Percentiles rank a stretch among this genome's conserved stretches.
phyloP scores from a whole-genome alignment of 1,139 yeast species.

The Saccharomyces uvarum region DNA sequence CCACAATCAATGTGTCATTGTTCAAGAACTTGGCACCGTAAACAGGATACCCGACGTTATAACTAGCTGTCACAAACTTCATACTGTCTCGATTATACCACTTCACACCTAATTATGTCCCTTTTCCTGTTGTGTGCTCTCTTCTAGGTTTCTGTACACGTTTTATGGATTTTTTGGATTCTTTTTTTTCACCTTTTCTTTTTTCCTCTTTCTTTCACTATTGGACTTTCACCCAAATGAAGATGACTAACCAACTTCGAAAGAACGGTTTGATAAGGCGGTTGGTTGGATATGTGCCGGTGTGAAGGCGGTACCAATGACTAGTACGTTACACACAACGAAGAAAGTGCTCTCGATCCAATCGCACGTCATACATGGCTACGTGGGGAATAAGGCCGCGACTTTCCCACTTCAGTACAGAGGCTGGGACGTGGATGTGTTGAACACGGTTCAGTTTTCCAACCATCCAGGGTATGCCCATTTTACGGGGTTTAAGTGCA shows the following conservation, averaged over 20 bases:
- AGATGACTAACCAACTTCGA: neutral
- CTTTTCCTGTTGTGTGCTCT: neutral
- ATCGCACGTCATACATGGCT: constrained; percentile 82
- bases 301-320: neutral
- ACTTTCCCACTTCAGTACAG: constrained; percentile 68
- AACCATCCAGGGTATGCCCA: constrained; percentile 78
- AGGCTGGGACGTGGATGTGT: constrained; percentile 80
- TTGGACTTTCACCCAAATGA: neutral
- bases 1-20: constrained; percentile 54
- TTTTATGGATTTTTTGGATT: neutral
- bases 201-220: neutral
- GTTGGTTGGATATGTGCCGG: neutral
- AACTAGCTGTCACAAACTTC: constrained; percentile 29
- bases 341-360: constrained; percentile 48
- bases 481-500: constrained; percentile 39
- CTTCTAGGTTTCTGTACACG: neutral
- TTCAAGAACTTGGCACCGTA: constrained; percentile 67
- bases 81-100: constrained; percentile 10
- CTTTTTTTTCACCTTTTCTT: neutral
- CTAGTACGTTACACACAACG: neutral
- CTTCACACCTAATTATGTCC: neutral
- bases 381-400: constrained; percentile 75
- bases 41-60: constrained; percentile 69
- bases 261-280: neutral
- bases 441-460: constrained; percentile 73